Base-by-base conservation (phyloP, 768 basidiomycete species). In the Pleurotus citrinopileatus region DNA sequence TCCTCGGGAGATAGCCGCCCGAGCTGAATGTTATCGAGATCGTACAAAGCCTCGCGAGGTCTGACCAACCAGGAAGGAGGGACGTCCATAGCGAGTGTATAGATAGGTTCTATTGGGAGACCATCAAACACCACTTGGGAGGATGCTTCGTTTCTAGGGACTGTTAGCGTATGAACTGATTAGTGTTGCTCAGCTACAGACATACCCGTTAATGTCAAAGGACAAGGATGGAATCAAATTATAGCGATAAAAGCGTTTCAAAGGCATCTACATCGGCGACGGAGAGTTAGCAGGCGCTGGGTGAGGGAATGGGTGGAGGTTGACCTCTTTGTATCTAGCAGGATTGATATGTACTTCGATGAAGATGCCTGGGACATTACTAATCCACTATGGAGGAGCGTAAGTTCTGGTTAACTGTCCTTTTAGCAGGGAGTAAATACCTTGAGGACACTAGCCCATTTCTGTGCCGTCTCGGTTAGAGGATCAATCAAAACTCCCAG, bases 11-110 rank as follows among this genome's bases (percentile, higher is more conserved):
- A 72, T 2, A 96, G 76, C 40, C 80, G 78, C 9, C 77, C 78
- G 5, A 98, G 81, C 42, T 94, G 90, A 55, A 99, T 88, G 67
- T 99, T 99, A 72, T 99, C 96, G 23, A 98, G 81, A 66, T 99
- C 96, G 60, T 97, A 91, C 1, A 86, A 74, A 0, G 95, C 89
- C 63, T 92, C 85, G 10, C 84, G 82, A 0, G 96, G 97, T 9
- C 92, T 86, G 23, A 94, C 94, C 5, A 98, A 83, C 97, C 97
- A 99, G 0, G 96, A 84, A 2, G 84, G 75, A 4, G 91, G 92
- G 2, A 93, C 86, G 48, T 98, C 96, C 82, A 97, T 87, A 3
- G 84, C 84, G n/a, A 98, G 78, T 0, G 96, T 98, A 61, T 94
- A 93, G 54, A 99, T 92, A 0, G 94, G 91, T 9, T 94, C 89